Evolutionary conservation across 129 eudicot genomes (phyloP).

Genomic region (Artemisia argyi): DNA sequence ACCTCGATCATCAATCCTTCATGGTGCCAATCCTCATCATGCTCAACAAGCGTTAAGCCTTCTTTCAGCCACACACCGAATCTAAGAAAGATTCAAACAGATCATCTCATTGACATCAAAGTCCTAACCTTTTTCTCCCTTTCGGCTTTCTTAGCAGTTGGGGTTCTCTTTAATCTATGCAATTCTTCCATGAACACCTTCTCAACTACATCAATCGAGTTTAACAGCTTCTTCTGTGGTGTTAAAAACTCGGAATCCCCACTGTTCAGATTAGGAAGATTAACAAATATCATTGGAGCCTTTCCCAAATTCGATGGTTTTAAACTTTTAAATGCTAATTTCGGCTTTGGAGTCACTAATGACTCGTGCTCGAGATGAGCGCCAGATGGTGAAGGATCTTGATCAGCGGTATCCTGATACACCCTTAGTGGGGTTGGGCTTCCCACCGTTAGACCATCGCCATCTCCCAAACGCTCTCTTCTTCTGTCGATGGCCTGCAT

Average conservation of each 20-base stretch:
- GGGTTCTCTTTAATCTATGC: conserved; percentile 55
- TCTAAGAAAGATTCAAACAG: background rate
- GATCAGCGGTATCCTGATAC: no score
- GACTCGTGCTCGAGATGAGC: no score
- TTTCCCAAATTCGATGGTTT: conserved; percentile 21
- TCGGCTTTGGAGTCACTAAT: no score
- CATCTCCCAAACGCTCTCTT: conserved; percentile 47
- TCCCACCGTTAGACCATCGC: conserved; percentile 41
- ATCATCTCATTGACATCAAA: conserved; percentile 70
- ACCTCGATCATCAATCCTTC: no score
- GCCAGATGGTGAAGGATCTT: no score
- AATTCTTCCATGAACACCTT: conserved; percentile 75
- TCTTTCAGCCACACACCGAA: no score
- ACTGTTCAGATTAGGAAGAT: conserved; percentile 28
- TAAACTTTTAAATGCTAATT: no score
- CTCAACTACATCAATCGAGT: conserved; percentile 69
- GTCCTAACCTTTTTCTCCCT: conserved; percentile 65
- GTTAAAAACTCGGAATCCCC: conserved; percentile 52
- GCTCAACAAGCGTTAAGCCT: no score
- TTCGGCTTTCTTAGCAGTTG: conserved; percentile 66
- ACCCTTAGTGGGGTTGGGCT: conserved; percentile 25
- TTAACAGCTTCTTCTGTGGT: conserved; percentile 72
- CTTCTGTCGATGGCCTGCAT: conserved; percentile 75
- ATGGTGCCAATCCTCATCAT: no score
- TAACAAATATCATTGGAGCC: conserved; percentile 46